These are phyloP conservation scores for Trichoderma reesei DNA, from an alignment of 495 filamentous ascomycete genomes.

Conservation along the genomic window DNA sequence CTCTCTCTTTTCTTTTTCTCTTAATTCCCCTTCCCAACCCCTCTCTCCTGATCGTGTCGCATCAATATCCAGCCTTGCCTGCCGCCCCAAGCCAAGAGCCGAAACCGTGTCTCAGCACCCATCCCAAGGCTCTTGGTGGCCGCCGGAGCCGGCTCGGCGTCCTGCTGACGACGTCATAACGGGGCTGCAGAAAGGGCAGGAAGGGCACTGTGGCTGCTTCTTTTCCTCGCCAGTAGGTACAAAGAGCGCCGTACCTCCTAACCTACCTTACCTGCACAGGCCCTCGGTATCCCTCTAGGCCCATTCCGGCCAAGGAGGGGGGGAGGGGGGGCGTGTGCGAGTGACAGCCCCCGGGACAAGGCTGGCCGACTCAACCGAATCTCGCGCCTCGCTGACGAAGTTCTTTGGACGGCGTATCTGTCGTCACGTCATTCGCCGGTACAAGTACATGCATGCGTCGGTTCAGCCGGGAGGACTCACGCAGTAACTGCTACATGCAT, in stretches of 20 bases:
- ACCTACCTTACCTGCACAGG: too few species aligned
- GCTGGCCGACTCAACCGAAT: constrained; percentile 4
- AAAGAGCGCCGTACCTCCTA: too few species aligned
- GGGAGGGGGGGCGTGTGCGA: neutral
- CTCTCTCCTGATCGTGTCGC: too few species aligned
- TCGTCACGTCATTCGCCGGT: constrained; percentile 1
- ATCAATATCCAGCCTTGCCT: neutral
- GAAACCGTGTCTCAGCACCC: neutral
- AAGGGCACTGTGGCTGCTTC: neutral
- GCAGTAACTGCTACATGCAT: too few species aligned
- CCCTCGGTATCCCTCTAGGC: neutral
- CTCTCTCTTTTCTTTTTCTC: neutral
- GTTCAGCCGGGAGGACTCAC: too few species aligned
- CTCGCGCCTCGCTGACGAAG: constrained; percentile 4
- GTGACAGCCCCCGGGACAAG: neutral
- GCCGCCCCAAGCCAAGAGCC: neutral
- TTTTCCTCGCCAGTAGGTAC: too few species aligned
- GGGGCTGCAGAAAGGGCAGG: neutral
- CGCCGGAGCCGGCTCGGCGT: constrained; percentile 6
- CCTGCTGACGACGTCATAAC: constrained; percentile 5
- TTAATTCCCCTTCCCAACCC: neutral
- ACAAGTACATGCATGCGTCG: neutral
- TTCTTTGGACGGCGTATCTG: neutral
- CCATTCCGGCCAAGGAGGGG: neutral
- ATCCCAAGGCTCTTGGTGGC: neutral